A percentile compares a stretch with the other conserved stretches of the same genome.
Evolutionary conservation across 106 monocot species (phyloP).

Genomic region (Hemerocallis citrina): DNA sequence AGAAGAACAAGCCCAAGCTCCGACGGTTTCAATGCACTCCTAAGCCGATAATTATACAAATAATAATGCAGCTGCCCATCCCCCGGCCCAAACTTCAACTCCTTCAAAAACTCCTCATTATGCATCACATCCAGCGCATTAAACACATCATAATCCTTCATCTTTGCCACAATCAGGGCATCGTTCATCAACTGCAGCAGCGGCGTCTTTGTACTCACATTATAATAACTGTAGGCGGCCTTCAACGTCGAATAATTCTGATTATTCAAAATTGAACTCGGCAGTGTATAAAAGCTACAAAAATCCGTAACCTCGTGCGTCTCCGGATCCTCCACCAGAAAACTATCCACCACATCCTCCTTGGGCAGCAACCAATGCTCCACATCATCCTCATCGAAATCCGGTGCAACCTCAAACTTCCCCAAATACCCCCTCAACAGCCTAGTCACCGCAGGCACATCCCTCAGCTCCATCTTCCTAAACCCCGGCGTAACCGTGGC

Average conservation of each 20-base stretch:
- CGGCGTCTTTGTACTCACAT: slow-evolving; percentile 58
- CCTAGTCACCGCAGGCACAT: slow-evolving; percentile 62
- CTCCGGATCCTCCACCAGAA: slow-evolving; percentile 61
- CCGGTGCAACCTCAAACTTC: slow-evolving; percentile 52
- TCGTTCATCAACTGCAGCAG: slow-evolving; percentile 76
- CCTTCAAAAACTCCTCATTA: slow-evolving; percentile 70
- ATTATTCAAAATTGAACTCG: slow-evolving; percentile 57
- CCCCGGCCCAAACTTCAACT: slow-evolving; percentile 74
- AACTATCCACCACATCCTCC: slow-evolving; percentile 70
- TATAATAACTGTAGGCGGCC: slow-evolving; percentile 75
- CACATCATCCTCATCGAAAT: slow-evolving; percentile 65
- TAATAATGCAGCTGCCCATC: slow-evolving; percentile 90
- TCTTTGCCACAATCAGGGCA: slow-evolving; percentile 66
- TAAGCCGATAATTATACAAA: slow-evolving; percentile 54
- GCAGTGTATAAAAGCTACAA: slow-evolving; percentile 75
- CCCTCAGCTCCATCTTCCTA: slow-evolving; percentile 69
- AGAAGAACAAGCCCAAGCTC: slow-evolving; percentile 70
- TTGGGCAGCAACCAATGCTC: slow-evolving; percentile 70
- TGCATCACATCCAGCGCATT: slow-evolving; percentile 82
- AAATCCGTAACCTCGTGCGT: slow-evolving; percentile 73
- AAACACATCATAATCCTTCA: slow-evolving; percentile 76
- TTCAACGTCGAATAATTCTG: slow-evolving; percentile 55
- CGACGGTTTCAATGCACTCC: slow-evolving; percentile 32
- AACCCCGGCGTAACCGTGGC: slow-evolving; percentile 51
- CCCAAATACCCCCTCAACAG: slow-evolving; percentile 48